Conservation (phyloP, 2,329 filamentous ascomycete genomes). For the Sporothrix brunneoviolacea region DNA sequence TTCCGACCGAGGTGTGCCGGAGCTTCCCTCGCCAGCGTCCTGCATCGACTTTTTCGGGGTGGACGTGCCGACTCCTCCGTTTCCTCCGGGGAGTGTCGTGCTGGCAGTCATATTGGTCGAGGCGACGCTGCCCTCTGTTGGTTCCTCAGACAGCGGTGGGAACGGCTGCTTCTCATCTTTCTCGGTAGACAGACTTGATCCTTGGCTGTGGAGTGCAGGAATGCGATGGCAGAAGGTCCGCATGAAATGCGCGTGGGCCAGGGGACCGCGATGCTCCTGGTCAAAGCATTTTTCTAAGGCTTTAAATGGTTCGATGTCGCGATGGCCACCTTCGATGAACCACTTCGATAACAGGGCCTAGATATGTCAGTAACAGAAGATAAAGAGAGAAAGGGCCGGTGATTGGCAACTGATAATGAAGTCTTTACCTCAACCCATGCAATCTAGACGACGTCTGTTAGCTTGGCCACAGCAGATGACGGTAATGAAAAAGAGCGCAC, state of each 20-base stretch:
- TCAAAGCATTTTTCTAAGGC: slow-evolving; percentile 54
- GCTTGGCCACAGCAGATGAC: too few species aligned
- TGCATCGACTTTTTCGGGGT: slow-evolving; percentile 20
- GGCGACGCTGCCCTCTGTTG: slow-evolving; percentile 20
- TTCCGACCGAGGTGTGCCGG: slow-evolving; percentile 19
- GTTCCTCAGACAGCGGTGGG: slow-evolving; percentile 24
- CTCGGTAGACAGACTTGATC: slow-evolving; percentile 13
- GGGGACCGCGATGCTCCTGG: slow-evolving; percentile 53
- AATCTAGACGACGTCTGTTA: slow-evolving; percentile 31
- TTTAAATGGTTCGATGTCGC: slow-evolving; percentile 59
- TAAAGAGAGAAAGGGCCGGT: slow-evolving; percentile 1
- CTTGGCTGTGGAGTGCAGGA: slow-evolving; percentile 23
- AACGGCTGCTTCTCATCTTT: slow-evolving; percentile 26
- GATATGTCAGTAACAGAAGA: background rate
- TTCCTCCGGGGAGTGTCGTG: background rate
- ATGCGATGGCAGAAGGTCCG: slow-evolving; percentile 50
- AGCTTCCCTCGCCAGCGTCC: slow-evolving; percentile 16
- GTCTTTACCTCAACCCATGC: slow-evolving; percentile 50
- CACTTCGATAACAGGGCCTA: slow-evolving; percentile 52
- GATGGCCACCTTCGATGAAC: slow-evolving; percentile 56
- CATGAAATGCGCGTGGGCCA: slow-evolving; percentile 57
- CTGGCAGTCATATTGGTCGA: background rate
- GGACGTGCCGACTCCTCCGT: slow-evolving; percentile 4
- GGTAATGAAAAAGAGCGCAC: slow-evolving; percentile 24
- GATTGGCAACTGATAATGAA: background rate